Percentiles rank a stretch among this genome's conserved stretches.
phyloP scores from a whole-genome alignment of 441 rosid species.

The Populus hybrid region DNA sequence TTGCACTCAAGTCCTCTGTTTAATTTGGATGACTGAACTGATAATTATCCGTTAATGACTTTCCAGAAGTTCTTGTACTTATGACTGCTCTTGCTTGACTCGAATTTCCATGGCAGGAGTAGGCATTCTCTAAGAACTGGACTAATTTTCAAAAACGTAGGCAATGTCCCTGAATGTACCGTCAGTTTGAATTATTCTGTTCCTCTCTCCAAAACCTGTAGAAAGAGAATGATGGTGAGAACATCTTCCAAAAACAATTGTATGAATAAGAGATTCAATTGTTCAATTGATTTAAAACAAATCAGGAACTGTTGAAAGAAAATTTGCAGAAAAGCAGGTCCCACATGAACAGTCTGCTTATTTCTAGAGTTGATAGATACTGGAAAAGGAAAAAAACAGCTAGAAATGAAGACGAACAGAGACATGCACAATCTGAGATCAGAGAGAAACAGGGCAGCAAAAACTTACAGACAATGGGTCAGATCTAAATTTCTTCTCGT shows the following conservation, averaged over 20 bases:
- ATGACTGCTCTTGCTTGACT: neutral
- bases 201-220: neutral
- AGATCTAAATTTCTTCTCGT: slow-evolving; percentile 21
- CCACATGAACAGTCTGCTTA: slow-evolving; percentile 13
- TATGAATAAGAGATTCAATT: no score
- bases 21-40: no score
- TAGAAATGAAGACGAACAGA: neutral
- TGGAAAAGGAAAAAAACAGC: neutral
- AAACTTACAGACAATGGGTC: slow-evolving; percentile 17
- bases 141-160: neutral
- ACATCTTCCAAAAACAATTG: no score
- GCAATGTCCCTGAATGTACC: neutral
- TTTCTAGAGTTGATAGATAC: slow-evolving; percentile 1
- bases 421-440: neutral
- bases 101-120: neutral
- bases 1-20: no score
- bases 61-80: neutral
- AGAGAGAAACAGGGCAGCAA: neutral
- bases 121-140: neutral
- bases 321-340: slow-evolving; percentile 1
- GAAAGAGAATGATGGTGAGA: neutral
- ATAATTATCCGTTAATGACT: no score
- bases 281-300: neutral
- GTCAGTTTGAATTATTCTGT: neutral
- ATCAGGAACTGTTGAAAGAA: slow-evolving; percentile 18